Base-by-base conservation (phyloP, 202 grass and related monocot genomes). In the Elaeis oleifera region DNA sequence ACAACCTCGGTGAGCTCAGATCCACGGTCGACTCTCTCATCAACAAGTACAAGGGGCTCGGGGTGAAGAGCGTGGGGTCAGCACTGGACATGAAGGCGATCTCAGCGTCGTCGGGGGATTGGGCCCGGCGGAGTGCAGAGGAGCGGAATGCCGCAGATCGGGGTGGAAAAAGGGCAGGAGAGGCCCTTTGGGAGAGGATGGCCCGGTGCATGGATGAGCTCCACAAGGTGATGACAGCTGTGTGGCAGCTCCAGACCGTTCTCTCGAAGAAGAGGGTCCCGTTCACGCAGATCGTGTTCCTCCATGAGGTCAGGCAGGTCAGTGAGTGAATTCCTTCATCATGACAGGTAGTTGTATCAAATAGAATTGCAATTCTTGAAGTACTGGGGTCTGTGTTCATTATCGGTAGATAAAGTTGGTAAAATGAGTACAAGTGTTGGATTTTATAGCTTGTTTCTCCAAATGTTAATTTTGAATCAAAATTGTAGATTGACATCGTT, bases 221-320 rank as follows among this genome's bases (percentile, higher is more conserved):
- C 23, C 83, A 97, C 24, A 70, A 75, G 20, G 80, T 87, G 5
- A 77, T 92, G 64, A 83, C 51, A 0, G 88, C 94, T n/a, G 88
- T 90, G 58, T 97, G 94, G 94, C 94, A 97, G 65, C 63, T 97
- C 13, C 94, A 97, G 64, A 76, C 85, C 44, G 94, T 97, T 54
- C 84, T 97, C 64, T 89, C 82, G 17, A 97, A 97, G 77, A 97
- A 92, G 79, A 79, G 84, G 50, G 80, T 97, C 16, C 94, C 94
- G 0, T 97, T 97, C 65, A 86, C 84, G 9, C 94, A 97, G 73
- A 79, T 97, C 78, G 53, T 97, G 49, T 97, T 92, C 76, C 88
- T 97, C 23, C 81, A 92, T 76, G 94, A 97, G 69, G 88, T 97
- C 82, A 92, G 94, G 94, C 94, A 89, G 88, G 94, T 92, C 63